Percentiles rank a stretch among this genome's conserved stretches.
phyloP scores from a whole-genome alignment of 768 basidiomycete genomes.

The Mycena capillaripes region DNA sequence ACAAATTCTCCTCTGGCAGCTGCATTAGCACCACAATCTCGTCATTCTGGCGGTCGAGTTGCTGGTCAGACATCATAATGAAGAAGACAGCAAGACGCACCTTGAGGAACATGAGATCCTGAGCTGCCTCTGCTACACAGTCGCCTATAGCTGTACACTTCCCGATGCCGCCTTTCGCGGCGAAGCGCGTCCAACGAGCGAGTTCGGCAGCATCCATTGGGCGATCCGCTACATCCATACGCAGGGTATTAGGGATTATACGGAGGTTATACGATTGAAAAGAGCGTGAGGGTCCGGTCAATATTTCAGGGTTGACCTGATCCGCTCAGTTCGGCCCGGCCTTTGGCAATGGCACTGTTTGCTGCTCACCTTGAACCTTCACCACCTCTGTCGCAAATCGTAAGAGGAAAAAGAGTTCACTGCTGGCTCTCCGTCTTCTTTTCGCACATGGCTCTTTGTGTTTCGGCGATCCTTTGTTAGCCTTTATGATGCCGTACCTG shows the following conservation, averaged over 20 bases:
- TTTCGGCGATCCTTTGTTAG: background rate
- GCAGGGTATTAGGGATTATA: slow-evolving; percentile 31
- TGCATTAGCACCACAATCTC: slow-evolving; percentile 86
- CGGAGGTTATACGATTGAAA: slow-evolving; percentile 17
- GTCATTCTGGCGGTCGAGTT: slow-evolving; percentile 67
- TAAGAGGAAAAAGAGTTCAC: background rate
- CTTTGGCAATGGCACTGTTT: no score
- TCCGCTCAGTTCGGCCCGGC: no score
- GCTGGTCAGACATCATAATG: background rate
- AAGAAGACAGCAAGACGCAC: slow-evolving; percentile 52
- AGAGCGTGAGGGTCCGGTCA: slow-evolving; percentile 25
- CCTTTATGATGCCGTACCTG: slow-evolving; percentile 4
- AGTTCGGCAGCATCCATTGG: slow-evolving; percentile 33
- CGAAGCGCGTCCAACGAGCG: slow-evolving; percentile 83
- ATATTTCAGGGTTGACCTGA: slow-evolving; percentile 12
- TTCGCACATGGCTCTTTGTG: background rate
- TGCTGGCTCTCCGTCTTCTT: background rate
- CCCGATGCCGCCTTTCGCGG: slow-evolving; percentile 88
- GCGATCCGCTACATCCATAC: slow-evolving; percentile 32
- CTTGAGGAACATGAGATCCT: slow-evolving; percentile 91
- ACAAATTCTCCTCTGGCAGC: slow-evolving; percentile 66
- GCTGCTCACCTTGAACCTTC: no score
- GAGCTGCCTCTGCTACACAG: slow-evolving; percentile 78
- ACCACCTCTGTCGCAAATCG: background rate
- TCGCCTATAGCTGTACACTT: slow-evolving; percentile 81